Base-by-base conservation (phyloP, 345 rosid species). In the Streptanthus diversifolius region DNA sequence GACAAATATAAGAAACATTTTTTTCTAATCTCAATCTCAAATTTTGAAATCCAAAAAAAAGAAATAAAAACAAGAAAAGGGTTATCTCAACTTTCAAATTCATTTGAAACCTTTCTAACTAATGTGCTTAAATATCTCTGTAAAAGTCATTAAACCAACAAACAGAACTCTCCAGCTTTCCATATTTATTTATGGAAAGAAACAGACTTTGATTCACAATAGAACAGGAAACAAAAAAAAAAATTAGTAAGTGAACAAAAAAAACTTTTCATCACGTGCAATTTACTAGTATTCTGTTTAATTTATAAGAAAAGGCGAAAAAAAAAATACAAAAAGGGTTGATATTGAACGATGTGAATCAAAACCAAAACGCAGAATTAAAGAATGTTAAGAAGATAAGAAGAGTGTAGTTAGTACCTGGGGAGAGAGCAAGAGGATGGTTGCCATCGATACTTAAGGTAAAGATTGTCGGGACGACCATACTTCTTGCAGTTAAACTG, bases 401-500 rank as follows among this genome's bases (percentile, higher is more conserved):
- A 11, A 48, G 53, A 49, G 12, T 47, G 29, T 19, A 24, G 1
- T 1, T 24, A 24, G 29, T 61, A 90, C 98, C 95, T 82, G 0
- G 89, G 91, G 76, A 87, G 76, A 76, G 81, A 75, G 35, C 97
- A 90, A 74, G 60, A 53, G 5, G 17, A 19, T 17, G 98, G 98
- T 74, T 87, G 90, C 97, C 98, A 93, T 70, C 98, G 76, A 49
- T 83, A 89, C 10, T 73, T 78, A 43, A 89, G 93, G 60, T 90
- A 93, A 56, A 61, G 71, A n/a, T 48, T 83, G 72, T 90, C 97
- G 3, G 90, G 87, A 30, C 98, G 96, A 36, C 96, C 96, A 21
- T 82, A 93, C 68, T 89, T 85, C 48, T 80, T 71, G 81, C 98
- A 93, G 64, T 93, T 85, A 58, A 84, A 93, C 66, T 93, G 93